Percentiles rank a stretch among this genome's conserved stretches.
phyloP scores from a whole-genome alignment of 805 yeast genomes.

The Ascoidea tarda region DNA sequence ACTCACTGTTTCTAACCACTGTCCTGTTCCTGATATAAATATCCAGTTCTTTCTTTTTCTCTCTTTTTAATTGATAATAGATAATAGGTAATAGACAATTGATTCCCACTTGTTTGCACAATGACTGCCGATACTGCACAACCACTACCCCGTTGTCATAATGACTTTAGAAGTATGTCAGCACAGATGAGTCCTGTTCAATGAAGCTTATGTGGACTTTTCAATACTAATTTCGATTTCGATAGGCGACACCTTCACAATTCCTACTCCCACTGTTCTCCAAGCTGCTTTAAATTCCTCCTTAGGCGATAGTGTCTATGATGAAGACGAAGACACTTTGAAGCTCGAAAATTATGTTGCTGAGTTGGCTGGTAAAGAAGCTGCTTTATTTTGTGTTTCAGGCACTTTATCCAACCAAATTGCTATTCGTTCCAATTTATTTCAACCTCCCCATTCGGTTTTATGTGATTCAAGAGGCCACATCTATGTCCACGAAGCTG shows the following conservation, averaged over 20 bases:
- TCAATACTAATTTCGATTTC: constrained; percentile 13
- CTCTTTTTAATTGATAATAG: neutral
- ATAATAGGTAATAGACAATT: too few relatives aligned
- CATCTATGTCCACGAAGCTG: constrained; percentile 75
- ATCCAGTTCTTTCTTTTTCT: neutral
- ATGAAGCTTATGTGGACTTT: too few relatives aligned
- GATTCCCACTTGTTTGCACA: too few relatives aligned
- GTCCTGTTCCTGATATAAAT: neutral
- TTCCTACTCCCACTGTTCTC: constrained; percentile 66
- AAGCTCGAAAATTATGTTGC: constrained; percentile 53
- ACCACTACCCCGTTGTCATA: neutral
- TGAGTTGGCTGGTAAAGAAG: constrained; percentile 60
- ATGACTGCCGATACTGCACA: neutral
- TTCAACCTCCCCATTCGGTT: constrained; percentile 77
- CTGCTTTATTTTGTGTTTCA: constrained; percentile 71
- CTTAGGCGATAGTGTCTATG: constrained; percentile 81
- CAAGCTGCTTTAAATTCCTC: constrained; percentile 42
- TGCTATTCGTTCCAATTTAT: constrained; percentile 60
- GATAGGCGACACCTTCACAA: constrained; percentile 81
- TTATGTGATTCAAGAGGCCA: constrained; percentile 82
- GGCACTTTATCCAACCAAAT: constrained; percentile 89
- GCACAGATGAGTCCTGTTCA: too few relatives aligned
- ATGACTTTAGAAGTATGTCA: neutral
- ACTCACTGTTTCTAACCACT: too few relatives aligned
- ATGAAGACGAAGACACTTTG: constrained; percentile 63